Evolutionary conservation across 306 rosid species (phyloP), one percentile per base, ranked within the genome.

Genomic region (Prunus padus): DNA sequence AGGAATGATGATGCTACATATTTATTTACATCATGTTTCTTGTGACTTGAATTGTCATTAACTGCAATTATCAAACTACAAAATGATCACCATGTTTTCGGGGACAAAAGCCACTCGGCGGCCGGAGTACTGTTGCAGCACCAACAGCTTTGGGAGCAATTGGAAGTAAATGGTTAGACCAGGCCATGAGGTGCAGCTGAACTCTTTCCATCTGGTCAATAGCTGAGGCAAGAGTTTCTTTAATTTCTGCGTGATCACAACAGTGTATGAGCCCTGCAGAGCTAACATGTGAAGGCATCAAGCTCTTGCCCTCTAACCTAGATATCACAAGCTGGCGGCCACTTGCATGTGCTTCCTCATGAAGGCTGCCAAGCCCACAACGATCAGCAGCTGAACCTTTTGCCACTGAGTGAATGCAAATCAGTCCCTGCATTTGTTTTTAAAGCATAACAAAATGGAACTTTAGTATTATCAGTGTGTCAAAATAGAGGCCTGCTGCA

Each of bases 281-380:
- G 81, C 86, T 46, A 16, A 57, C 83, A 16, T 62, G 57, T 6
- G 86, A 81, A n/a, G 90, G 90, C 72, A 82, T 79, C 33, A 84
- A 20, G 76, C 77, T 81, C 80, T 79, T 87, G 56, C 83, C 77
- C 77, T 84, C 88, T 55, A 84, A 20, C 37, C 86, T 75, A 44
- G 90, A 84, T 23, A 87, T 77, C 73, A 81, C 80, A 26, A 84
- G 81, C 19, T 73, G 71, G 71, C 74, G 64, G 11, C 84, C 84
- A 59, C 50, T 74, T 14, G 65, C 72, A 49, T 11, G 61, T 61
- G 90, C 88, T 63, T 84, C 88, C 31, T 76, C 83, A 45, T 69
- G 77, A 28, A 87, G 77, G 20, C 28, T 65, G 11, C 77, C 51
- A 20, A 87, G 75, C 44, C 90, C 86, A 5, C 84, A 79, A 10